Evolutionary conservation across 352 stramenopile genomes (phyloP).

Genomic region (Plasmopara muralis): DNA sequence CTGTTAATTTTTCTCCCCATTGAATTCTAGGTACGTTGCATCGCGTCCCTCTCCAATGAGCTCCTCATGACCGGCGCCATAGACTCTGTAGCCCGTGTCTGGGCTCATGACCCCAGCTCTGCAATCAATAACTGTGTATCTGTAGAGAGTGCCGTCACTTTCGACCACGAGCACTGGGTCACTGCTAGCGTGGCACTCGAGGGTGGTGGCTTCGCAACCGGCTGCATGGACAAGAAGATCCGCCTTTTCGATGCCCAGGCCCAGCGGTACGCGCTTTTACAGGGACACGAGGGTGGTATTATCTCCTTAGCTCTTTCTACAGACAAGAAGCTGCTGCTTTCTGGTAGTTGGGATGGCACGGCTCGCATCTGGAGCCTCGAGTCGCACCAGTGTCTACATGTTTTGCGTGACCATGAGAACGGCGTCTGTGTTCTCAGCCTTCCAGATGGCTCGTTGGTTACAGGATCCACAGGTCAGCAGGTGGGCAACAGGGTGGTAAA

Average conservation of each 20-base stretch:
- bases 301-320: conserved; percentile 54
- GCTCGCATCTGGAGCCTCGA: conserved; percentile 64
- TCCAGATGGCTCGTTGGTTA: conserved; percentile 55
- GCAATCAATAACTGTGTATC: conserved; percentile 20
- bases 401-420: conserved; percentile 69
- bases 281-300: conserved; percentile 67
- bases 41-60: conserved; percentile 40
- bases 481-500: conserved; percentile 70
- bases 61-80: conserved; percentile 69
- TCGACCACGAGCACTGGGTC: conserved; percentile 81
- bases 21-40: conserved; percentile 47
- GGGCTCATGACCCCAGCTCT: conserved; percentile 30
- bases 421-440: conserved; percentile 73
- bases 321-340: conserved; percentile 46
- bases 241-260: conserved; percentile 52
- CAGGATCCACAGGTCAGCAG: conserved; percentile 68
- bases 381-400: conserved; percentile 43
- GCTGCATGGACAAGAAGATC: conserved; percentile 77
- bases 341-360: conserved; percentile 78
- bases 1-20: not conserved
- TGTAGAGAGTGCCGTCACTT: conserved; percentile 52
- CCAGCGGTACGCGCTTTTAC: conserved; percentile 33
- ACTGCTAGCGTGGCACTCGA: conserved; percentile 48
- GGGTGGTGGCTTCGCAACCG: conserved; percentile 56
- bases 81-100: conserved; percentile 57